Evolutionary conservation across 164 flowering plant species (phyloP).

Genomic region (grape (Vitis vinifera)): ASM3070453v1 NC_081812.1:15627001-15627500

Average conservation of each 20-base stretch:
- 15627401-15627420: constrained; percentile 97
- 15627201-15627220: constrained; percentile 99
- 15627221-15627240: constrained; percentile 98
- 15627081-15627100: constrained; percentile 43
- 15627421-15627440: constrained; percentile 97
- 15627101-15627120: constrained; percentile 69
- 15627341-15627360: constrained; percentile 93
- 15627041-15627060: constrained; percentile 91
- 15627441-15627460: constrained; percentile 99
- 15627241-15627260: constrained; percentile 98
- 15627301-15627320: constrained; percentile 95
- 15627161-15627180: constrained; percentile 96
- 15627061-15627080: constrained; percentile 83
- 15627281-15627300: constrained; percentile 84
- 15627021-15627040: constrained; percentile 98
- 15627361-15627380: constrained; percentile 90
- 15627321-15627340: constrained; percentile 97
- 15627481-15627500: constrained; percentile 97
- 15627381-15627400: constrained; percentile 85
- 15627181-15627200: constrained; percentile 94
- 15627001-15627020: constrained; percentile 95
- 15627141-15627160: constrained; percentile 90
- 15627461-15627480: constrained; percentile 93
- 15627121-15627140: constrained; percentile 93
- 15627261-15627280: constrained; percentile 92